Evolutionary conservation across 1,139 yeast species (phyloP).

Genomic region (Arxiozyma slooffiae): DNA sequence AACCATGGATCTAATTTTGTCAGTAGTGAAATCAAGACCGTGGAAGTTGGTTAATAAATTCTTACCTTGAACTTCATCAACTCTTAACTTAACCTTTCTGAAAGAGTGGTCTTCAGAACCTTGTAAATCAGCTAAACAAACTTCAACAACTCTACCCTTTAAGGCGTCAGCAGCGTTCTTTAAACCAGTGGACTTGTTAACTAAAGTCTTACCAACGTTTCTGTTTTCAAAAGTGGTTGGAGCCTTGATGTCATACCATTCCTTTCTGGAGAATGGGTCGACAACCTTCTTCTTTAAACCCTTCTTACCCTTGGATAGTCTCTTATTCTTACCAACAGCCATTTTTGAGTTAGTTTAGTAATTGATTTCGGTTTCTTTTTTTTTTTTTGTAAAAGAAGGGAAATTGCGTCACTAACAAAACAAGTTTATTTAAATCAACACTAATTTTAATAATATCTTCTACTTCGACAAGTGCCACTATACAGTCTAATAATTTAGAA

Average conservation of each 20-base stretch:
- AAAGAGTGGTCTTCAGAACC: conserved; percentile 88
- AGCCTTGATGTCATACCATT: conserved; percentile 91
- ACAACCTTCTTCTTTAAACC: conserved; percentile 93
- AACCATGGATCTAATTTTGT: conserved; percentile 81
- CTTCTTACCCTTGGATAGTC: conserved; percentile 93
- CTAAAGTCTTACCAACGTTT: conserved; percentile 88
- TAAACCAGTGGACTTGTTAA: conserved; percentile 89
- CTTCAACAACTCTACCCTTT: conserved; percentile 85
- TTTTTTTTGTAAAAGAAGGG: background rate
- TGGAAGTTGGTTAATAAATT: conserved; percentile 91
- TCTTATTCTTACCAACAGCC: conserved; percentile 97
- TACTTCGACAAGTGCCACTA: background rate
- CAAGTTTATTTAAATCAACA: too few relatives aligned
- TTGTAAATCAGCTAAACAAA: conserved; percentile 81
- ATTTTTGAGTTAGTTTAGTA: conserved; percentile 31
- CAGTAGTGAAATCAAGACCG: conserved; percentile 86
- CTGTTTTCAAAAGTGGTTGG: conserved; percentile 92
- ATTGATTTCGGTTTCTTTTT: conserved; percentile 5
- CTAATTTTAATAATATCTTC: background rate
- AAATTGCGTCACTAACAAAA: background rate
- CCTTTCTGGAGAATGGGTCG: conserved; percentile 93
- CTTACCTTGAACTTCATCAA: conserved; percentile 89
- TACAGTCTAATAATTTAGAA: background rate
- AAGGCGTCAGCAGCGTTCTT: conserved; percentile 86
- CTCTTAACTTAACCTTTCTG: conserved; percentile 84